Evolutionary conservation across 768 basidiomycete species (phyloP), one percentile per base, ranked within the genome.

Genomic region (Lactarius hengduanensis): DNA sequence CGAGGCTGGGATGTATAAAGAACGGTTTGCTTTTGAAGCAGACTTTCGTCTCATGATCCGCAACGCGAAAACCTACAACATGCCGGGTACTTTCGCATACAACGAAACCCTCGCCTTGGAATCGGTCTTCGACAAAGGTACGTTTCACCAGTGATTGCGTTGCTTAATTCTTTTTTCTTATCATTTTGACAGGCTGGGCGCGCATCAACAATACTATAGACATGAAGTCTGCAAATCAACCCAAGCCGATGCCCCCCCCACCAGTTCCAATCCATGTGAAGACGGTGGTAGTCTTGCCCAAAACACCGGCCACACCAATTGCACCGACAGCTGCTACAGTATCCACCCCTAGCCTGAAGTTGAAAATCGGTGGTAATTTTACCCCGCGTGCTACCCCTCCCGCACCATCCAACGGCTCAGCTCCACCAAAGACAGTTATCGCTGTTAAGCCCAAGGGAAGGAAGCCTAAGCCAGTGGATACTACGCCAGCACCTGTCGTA

Each of bases 21-120:
- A 91, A 71, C 87, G 94, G 11, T 86, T 88, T 72, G 89, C 83
- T 16, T 96, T 98, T 75, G 88, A 89, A 69, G 80, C 83, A 32
- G 97, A 99, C 75, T 90, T 98, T 76, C 86, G 83, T 64, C 83
- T 96, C 61, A 94, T 98, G 87, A 84, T 94, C 57, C 74, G 79
- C 55, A 99, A 99, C 72, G 92, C 94, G 26, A 90, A 91, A 73
- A 80, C 81, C 20, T 99, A 96, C 80, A 98, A 97, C 73, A 77
- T 81, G 26, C 77, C 83, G 15, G 86, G 86, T 32, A 88, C 86
- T 62, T 88, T 82, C 63, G 91, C 89, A 9, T 86, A 91, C 69
- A 88, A 85, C 56, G 88, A 92, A 69, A 90, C 93, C 0, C 80
- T 90, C 45, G 81, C 82, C 32, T 78, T 98, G 47, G 92, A 96